These are phyloP conservation scores for Geotrichum candidum DNA, from an alignment of 1,139 yeast species.

Conservation along the genomic window DNA sequence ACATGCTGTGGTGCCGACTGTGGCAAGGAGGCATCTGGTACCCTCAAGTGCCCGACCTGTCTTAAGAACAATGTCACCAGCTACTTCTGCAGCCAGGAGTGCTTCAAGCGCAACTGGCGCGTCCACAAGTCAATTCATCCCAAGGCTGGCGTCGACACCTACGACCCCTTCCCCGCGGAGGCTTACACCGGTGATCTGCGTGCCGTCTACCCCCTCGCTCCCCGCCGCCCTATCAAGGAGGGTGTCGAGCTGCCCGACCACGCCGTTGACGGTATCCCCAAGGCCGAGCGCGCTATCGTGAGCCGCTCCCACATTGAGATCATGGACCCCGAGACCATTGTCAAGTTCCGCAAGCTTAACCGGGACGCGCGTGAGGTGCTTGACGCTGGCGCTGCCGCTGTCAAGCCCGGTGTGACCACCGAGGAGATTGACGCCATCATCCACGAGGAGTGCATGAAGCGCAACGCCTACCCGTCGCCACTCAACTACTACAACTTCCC, in stretches of 20 bases:
- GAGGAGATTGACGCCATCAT: slow-evolving; percentile 85
- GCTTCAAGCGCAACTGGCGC: slow-evolving; percentile 75
- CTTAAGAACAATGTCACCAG: slow-evolving; percentile 59
- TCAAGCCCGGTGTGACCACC: slow-evolving; percentile 85
- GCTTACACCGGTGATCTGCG: slow-evolving; percentile 67
- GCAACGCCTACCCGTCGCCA: slow-evolving; percentile 93
- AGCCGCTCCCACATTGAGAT: slow-evolving; percentile 61
- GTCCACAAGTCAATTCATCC: slow-evolving; percentile 49
- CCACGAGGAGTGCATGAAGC: slow-evolving; percentile 80
- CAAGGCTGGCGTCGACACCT: slow-evolving; percentile 43
- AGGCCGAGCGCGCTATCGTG: slow-evolving; percentile 68
- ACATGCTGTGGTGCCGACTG: slow-evolving; percentile 72
- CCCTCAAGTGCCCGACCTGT: slow-evolving; percentile 87
- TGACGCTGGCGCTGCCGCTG: slow-evolving; percentile 78
- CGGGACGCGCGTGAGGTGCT: slow-evolving; percentile 78
- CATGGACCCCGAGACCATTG: slow-evolving; percentile 59
- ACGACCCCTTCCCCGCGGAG: slow-evolving; percentile 82
- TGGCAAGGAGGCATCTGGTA: slow-evolving; percentile 70
- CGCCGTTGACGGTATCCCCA: slow-evolving; percentile 73
- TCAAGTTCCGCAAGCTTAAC: slow-evolving; percentile 66
- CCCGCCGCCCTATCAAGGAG: slow-evolving; percentile 64
- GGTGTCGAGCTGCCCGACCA: slow-evolving; percentile 77
- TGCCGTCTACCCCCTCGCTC: slow-evolving; percentile 76
- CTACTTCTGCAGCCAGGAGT: slow-evolving; percentile 75
- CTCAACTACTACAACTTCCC: slow-evolving; percentile 93